Percentiles rank a stretch among this genome's conserved stretches.
Conservation (phyloP, 305 asterid genomes). For the Fraxinus albicans region DNA sequence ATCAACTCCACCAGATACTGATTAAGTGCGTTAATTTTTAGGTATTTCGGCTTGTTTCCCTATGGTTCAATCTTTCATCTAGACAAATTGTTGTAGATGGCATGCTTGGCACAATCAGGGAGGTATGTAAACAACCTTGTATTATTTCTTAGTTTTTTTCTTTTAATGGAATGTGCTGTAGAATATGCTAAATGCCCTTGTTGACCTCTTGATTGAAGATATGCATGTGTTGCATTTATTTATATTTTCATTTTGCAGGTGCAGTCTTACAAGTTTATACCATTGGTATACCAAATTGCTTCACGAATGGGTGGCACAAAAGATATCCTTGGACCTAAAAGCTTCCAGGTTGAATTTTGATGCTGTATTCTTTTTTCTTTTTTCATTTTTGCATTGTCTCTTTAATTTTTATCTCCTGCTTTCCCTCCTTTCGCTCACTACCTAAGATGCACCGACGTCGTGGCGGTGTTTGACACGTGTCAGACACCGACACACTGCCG, state of each 20-base stretch:
- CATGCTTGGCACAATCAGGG: slow-evolving; percentile 73
- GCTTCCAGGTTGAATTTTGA: slow-evolving; percentile 67
- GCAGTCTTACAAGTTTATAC: slow-evolving; percentile 87
- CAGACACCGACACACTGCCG: neutral
- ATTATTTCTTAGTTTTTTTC: slow-evolving; percentile 17
- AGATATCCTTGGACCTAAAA: slow-evolving; percentile 67
- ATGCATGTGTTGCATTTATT: slow-evolving; percentile 20
- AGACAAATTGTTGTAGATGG: slow-evolving; percentile 68
- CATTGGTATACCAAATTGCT: slow-evolving; percentile 92
- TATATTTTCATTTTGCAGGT: slow-evolving; percentile 51
- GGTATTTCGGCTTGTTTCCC: slow-evolving; percentile 96
- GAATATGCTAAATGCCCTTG: slow-evolving; percentile 8
- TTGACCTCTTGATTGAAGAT: slow-evolving; percentile 18
- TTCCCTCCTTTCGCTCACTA: neutral
- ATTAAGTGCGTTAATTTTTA: slow-evolving; percentile 30
- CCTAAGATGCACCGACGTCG: neutral
- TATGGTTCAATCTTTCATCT: slow-evolving; percentile 86
- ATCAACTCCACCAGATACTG: slow-evolving; percentile 11
- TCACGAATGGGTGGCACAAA: slow-evolving; percentile 85
- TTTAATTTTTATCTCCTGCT: neutral
- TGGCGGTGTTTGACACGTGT: neutral
- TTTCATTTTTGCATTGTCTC: neutral
- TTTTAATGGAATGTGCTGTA: slow-evolving; percentile 10
- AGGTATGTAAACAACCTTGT: slow-evolving; percentile 48
- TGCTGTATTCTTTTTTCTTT: slow-evolving; percentile 17